Evolutionary conservation across 257 asterid genomes (phyloP).

Genomic region (Buddleja alternifolia): DNA sequence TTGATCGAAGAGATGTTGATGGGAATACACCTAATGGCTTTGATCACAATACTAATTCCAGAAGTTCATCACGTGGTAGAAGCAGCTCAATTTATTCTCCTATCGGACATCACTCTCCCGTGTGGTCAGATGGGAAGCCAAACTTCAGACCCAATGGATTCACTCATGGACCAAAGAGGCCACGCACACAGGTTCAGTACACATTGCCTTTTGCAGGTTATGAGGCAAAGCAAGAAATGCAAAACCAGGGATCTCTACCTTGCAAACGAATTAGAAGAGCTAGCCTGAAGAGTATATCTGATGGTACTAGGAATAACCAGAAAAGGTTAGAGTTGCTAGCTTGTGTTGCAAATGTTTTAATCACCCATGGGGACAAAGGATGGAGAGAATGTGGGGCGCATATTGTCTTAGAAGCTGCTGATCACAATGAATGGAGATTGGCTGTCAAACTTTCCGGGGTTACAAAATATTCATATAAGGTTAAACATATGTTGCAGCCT

Average conservation of each 20-base stretch:
- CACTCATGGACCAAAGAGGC: constrained; percentile 84
- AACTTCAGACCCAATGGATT: constrained; percentile 56
- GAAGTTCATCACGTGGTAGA: constrained; percentile 47
- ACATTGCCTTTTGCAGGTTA: constrained; percentile 70
- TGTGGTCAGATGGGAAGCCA: constrained; percentile 61
- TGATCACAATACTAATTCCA: constrained; percentile 46
- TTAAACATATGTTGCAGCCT: constrained; percentile 74
- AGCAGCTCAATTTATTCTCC: constrained; percentile 58
- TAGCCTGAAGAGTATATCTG: constrained; percentile 71
- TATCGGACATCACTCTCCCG: constrained; percentile 56
- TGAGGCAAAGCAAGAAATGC: constrained; percentile 59
- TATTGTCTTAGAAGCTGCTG: constrained; percentile 70
- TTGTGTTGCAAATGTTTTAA: constrained; percentile 76
- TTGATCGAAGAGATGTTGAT: constrained; percentile 43
- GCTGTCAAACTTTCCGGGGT: constrained; percentile 79
- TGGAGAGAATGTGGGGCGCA: constrained; percentile 92
- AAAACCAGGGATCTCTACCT: constrained; percentile 62
- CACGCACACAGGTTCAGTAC: constrained; percentile 90
- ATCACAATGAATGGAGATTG: constrained; percentile 84
- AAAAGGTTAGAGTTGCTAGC: constrained; percentile 60
- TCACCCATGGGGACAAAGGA: constrained; percentile 78
- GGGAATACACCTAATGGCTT: constrained; percentile 45
- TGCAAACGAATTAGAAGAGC: constrained; percentile 89
- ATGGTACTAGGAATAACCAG: constrained; percentile 56
- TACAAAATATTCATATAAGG: constrained; percentile 75